Evolutionary conservation across 164 flowering plant genomes (phyloP).

Genomic region (Vitis cinerea): DNA sequence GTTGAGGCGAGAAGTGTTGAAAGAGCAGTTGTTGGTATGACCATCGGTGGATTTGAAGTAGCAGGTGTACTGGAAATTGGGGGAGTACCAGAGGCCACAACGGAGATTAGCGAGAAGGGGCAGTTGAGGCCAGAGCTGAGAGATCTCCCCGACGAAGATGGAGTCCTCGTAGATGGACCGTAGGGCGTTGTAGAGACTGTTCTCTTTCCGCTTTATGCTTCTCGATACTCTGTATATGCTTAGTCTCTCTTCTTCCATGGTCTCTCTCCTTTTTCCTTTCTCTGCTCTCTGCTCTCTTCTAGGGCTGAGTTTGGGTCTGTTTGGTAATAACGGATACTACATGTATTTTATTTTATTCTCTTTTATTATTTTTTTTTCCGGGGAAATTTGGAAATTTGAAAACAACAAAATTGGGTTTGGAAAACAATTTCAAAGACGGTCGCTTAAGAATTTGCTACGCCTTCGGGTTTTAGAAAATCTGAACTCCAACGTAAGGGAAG

Average conservation of each 20-base stretch:
- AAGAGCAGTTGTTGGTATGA: constrained; percentile 81
- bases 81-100: constrained; percentile 91
- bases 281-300: too few species aligned
- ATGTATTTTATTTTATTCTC: too few species aligned
- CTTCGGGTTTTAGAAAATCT: too few species aligned
- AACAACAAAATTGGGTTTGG: too few species aligned
- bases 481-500: too few species aligned
- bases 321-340: too few species aligned
- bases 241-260: constrained; percentile 29
- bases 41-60: constrained; percentile 99
- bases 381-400: too few species aligned
- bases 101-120: constrained; percentile 90
- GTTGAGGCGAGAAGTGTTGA: constrained; percentile 87
- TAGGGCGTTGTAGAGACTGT: constrained; percentile 72
- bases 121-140: constrained; percentile 77
- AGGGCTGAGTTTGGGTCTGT: too few species aligned
- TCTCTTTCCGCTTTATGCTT: constrained; percentile 61
- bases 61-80: constrained; percentile 62
- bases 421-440: too few species aligned
- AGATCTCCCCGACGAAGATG: constrained; percentile 77
- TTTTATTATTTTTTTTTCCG: too few species aligned
- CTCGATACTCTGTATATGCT: constrained; percentile 83
- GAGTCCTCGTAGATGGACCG: constrained; percentile 92
- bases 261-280: neutral
- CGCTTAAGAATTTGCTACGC: too few species aligned